Evolutionary conservation across 495 filamentous ascomycete species (phyloP).

Genomic region (Cudoniella acicularis): DNA sequence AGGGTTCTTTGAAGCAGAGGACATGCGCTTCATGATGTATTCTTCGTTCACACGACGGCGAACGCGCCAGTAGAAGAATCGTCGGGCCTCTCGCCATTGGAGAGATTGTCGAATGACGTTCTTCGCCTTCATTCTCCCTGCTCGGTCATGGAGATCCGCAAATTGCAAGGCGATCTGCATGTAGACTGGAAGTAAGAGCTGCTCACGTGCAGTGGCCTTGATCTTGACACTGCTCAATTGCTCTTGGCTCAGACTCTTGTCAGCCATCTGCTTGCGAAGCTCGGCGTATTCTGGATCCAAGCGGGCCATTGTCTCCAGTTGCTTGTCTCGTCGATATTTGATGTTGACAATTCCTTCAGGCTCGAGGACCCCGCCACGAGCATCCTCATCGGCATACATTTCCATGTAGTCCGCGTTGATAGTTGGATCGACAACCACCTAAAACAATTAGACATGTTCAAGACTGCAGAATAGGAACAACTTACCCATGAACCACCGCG

Average conservation of each 20-base stretch:
- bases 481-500: conserved; percentile 95
- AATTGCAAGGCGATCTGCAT: conserved; percentile 90
- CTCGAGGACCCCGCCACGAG: conserved; percentile 95
- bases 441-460: conserved; percentile 14
- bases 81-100: conserved; percentile 82
- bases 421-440: conserved; percentile 95
- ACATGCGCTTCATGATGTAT: conserved; percentile 86
- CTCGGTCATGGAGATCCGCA: conserved; percentile 94
- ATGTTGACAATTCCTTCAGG: conserved; percentile 97
- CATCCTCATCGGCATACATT: conserved; percentile 97
- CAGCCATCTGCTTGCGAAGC: conserved; percentile 71
- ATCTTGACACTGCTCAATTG: conserved; percentile 73
- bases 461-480: conserved; percentile 12
- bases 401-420: conserved; percentile 97
- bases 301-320: conserved; percentile 96
- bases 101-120: conserved; percentile 80
- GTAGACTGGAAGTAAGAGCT: conserved; percentile 87
- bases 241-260: conserved; percentile 65
- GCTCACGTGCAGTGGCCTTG: conserved; percentile 84
- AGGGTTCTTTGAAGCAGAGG: conserved; percentile 42
- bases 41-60: conserved; percentile 96
- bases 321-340: conserved; percentile 96
- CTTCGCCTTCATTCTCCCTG: conserved; percentile 97
- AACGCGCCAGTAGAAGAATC: conserved; percentile 99
- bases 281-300: conserved; percentile 79